Base-by-base conservation (phyloP, 371 early-diverging fungal species). In the Thermomucor indicae-seudaticae region DNA sequence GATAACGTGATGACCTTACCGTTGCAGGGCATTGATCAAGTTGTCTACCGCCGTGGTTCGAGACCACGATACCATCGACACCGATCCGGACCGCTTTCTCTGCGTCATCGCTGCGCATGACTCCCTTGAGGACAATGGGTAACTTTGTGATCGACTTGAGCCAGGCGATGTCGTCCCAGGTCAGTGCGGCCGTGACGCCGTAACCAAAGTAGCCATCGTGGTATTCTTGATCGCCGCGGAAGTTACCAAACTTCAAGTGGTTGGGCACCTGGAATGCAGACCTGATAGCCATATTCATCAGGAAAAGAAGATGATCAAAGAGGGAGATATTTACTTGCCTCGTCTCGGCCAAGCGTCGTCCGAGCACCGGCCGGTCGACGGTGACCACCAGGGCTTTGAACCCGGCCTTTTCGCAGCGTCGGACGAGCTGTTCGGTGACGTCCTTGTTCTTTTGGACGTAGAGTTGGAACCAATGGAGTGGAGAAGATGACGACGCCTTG, bases 31-130 rank as follows among this genome's bases (percentile, higher is more conserved):
- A 57, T 11, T 67, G 59, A 51, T 90, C 90, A 41, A 91, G 70
- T 60, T 91, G 90, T 4, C 91, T 63, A 5, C 91, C 91, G 34
- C 90, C 91, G 54, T 91, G 91, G 62, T 91, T 91, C 28, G 81
- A 81, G 2, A 91, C 76, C 35, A 88, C 72, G 30, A 91, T 83
- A 16, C 78, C 91, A 22, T 71, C 72, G 35, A 81, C 72, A 2
- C 84, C 86, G 45, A 61, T 32, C 44, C 72, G 14, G 6, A 80
- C 78, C 1, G 91, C 90, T 40, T 78, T 47, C 22, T 72, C 65
- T 22, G 90, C 88, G 59, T 91, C 91, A 39, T 83, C 88, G 22
- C 63, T 81, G 6, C 72, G 66, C 52, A 86, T 67, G 22, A 89
- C 67, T 20, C 91, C 91, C 57, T 91, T 91, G 34, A 89, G 59